Conservation (phyloP, 78 protist genomes). For the Pigoraptor vietnamica region DNA sequence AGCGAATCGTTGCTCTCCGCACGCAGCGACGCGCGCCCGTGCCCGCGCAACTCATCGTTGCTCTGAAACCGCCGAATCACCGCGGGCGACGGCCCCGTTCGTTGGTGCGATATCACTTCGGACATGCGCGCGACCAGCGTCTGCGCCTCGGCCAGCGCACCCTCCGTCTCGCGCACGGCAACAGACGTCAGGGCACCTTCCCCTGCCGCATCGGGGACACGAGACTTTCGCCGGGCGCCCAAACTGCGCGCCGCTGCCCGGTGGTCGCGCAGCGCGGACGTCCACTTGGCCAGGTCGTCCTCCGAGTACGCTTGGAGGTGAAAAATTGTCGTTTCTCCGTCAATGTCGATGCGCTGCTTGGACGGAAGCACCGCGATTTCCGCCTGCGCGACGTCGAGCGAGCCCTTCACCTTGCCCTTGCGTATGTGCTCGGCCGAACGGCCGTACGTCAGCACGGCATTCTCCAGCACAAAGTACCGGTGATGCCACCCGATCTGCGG, state of each 20-base stretch:
- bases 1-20: background rate
- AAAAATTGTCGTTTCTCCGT: background rate
- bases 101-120: background rate
- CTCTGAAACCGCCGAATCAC: background rate
- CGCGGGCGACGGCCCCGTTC: background rate
- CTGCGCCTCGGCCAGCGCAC: background rate
- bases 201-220: background rate
- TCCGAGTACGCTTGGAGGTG: background rate
- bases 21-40: background rate
- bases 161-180: background rate
- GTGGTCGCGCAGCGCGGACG: background rate
- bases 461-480: background rate
- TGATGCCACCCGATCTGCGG: background rate
- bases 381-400: background rate
- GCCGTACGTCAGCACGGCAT: background rate
- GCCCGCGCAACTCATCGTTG: background rate
- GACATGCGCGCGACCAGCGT: background rate
- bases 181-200: background rate
- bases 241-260: background rate
- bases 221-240: background rate
- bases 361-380: background rate
- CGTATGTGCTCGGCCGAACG: background rate
- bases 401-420: background rate
- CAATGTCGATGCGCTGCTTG: background rate
- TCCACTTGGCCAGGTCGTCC: background rate